Conservation (phyloP, 805 yeast species). For the Hanseniaspora singularis region DNA sequence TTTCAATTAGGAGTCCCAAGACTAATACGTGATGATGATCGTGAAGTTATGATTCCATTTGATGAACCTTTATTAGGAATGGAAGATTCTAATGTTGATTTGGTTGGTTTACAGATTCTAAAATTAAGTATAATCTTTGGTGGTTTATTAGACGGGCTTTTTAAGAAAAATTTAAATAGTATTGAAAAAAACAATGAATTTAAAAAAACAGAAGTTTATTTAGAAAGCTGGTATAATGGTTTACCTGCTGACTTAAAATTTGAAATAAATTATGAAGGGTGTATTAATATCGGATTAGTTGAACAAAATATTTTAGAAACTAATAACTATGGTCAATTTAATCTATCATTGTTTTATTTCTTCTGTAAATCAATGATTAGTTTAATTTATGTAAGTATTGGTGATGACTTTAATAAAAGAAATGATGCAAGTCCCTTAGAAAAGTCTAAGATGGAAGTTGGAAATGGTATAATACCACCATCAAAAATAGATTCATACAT, state of each 20-base stretch:
- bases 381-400: conserved; percentile 46
- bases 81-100: conserved; percentile 36
- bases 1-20: conserved; percentile 75
- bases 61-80: conserved; percentile 34
- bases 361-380: conserved; percentile 53
- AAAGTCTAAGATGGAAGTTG: not conserved
- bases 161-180: conserved; percentile 39
- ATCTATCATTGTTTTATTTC: conserved; percentile 47
- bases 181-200: conserved; percentile 22
- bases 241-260: conserved; percentile 51
- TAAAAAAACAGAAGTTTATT: conserved; percentile 45
- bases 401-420: conserved; percentile 25
- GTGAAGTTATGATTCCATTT: conserved; percentile 77
- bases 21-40: conserved; percentile 63
- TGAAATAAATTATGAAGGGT: conserved; percentile 50
- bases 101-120: conserved; percentile 48
- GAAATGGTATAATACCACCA: conserved; percentile 5
- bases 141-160: conserved; percentile 55
- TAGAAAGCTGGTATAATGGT: conserved; percentile 70
- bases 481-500: conserved; percentile 44
- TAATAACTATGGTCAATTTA: conserved; percentile 36
- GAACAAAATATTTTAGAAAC: conserved; percentile 16
- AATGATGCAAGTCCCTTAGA: conserved; percentile 34
- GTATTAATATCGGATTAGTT: conserved; percentile 23
- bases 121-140: conserved; percentile 64